Base-by-base conservation (phyloP, 768 basidiomycete species). In the Lyophyllum decastes region DNA sequence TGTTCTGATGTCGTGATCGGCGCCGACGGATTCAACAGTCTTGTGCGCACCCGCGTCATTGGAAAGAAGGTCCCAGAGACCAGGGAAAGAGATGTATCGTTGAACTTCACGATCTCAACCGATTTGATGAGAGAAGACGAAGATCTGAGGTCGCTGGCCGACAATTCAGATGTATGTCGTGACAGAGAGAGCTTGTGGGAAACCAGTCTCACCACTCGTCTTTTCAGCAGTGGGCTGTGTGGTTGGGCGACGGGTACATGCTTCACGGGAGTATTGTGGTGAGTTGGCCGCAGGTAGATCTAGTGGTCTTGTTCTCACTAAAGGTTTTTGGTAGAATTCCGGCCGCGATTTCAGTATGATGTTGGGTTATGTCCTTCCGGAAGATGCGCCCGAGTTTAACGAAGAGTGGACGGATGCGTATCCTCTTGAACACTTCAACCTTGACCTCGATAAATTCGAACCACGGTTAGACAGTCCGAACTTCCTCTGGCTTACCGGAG, bases 1-100 rank as follows among this genome's bases (percentile, higher is more conserved):
- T 63, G 61, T 16, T 81, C 79, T 16, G 84, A 88, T 65, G 68
- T 86, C 26, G 70, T 88, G 52, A 75, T 88, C 19, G 86, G 82
- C 30, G 86, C 87, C 3, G 87, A 88, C 66, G 87, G 87, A 6
- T 73, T 72, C 43, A 66, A 71, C 16, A 84, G 78, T 54, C 52
- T 72, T 25, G 66, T 76, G n/a, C 72, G 80, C 34, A 64, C 65
- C 6, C 61, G 63, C 8, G 70, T 78, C 6, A 62, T 70, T 14
- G 71, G 68, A n/a, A 59, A 68, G 21, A 48, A 61, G 41, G 49
- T 67, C 41, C 57, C 54, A n/a, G 68, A 67, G 61, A 67, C 49
- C 22, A 59, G 49, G 26, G 69, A 71, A 49, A 66, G 65, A 19
- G 67, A 69, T 27, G 48, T 75, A 10, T 67, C 69, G 12, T 54